Evolutionary conservation across 2,329 filamentous ascomycete species (phyloP), one percentile per base, ranked within the genome.

Genomic region (Fusarium sp.): DNA sequence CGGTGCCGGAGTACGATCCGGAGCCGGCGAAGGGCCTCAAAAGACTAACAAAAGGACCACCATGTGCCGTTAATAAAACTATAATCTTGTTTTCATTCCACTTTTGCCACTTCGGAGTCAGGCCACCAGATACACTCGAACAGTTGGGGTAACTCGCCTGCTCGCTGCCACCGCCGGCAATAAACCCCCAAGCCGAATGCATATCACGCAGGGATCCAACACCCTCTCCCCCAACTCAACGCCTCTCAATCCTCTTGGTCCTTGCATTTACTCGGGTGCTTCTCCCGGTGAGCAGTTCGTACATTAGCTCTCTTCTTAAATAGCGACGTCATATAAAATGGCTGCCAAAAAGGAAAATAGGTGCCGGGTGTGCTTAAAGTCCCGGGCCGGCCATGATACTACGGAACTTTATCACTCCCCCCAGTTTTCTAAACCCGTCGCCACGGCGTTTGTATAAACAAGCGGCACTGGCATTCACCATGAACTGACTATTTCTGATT

Each of bases 111-210:
- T 19, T 23, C 12, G 21, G 11, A 19, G 15, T 43, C 56, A 32
- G 34, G 23, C 24, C 36, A 42, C 20, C 32, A 21, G 10, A 15
- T 20, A 52, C n/a, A 24, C 32, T 26, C 19, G 10, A 17, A 21
- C 26, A 14, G 14, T 52, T 17, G 15, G 17, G 30, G 28, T 17
- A 36, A 53, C 43, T 49, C 23, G 38, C 59, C 56, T 43, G 54
- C 43, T 49, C 23, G 38, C 59, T 62, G 42, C 30, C 49, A 62
- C 57, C 57, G 57, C 57, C 38, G 57, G 59, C 32, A 62, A 38
- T 34, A 32, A 52, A 26, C 19, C 36, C 30, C 23, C 43, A 62
- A 34, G 43, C 19, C 43, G 34, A 36, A 26, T 36, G 17, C 17
- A 36, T n/a, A 17, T n/a, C 15, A 12, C 23, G 24, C 36, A 39